phyloP scores from a whole-genome alignment of 768 basidiomycete genomes.

The Boletellus ananas region DNA sequence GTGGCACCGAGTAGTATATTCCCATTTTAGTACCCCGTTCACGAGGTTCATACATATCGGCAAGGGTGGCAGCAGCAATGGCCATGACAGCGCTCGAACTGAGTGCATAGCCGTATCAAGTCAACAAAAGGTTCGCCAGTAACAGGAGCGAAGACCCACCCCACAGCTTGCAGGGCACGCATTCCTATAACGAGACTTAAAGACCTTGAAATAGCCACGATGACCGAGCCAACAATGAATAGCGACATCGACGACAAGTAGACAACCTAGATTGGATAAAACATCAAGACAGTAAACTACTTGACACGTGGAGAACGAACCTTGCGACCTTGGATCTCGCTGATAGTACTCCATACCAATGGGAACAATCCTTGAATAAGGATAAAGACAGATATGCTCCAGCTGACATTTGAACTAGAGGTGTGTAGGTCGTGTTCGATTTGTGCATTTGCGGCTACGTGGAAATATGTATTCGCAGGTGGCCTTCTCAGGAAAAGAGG shows the following conservation, averaged over 20 bases:
- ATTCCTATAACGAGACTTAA: constrained; percentile 63
- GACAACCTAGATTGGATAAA: constrained; percentile 38
- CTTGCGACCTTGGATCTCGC: constrained; percentile 76
- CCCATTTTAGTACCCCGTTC: constrained; percentile 83
- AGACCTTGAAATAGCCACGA: constrained; percentile 54
- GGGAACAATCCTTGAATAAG: constrained; percentile 67
- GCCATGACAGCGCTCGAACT: constrained; percentile 67
- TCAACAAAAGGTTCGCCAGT: neutral
- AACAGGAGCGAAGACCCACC: constrained; percentile 34
- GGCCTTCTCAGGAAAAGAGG: neutral
- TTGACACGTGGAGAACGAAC: constrained; percentile 28
- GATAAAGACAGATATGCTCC: constrained; percentile 68
- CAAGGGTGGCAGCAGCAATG: constrained; percentile 74
- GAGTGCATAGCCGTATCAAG: neutral
- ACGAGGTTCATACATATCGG: constrained; percentile 75
- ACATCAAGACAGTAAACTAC: neutral
- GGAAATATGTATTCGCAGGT: neutral
- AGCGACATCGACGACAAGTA: constrained; percentile 53
- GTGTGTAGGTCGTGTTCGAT: constrained; percentile 62
- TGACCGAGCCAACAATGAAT: constrained; percentile 53
- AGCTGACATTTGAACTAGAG: constrained; percentile 57
- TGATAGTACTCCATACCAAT: constrained; percentile 64
- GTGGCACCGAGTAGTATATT: constrained; percentile 74
- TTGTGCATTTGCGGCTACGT: constrained; percentile 60
- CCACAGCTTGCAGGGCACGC: constrained; percentile 60